Evolutionary conservation across 176 grass and related monocot species (phyloP).

Genomic region (Bromus sterilis): DNA sequence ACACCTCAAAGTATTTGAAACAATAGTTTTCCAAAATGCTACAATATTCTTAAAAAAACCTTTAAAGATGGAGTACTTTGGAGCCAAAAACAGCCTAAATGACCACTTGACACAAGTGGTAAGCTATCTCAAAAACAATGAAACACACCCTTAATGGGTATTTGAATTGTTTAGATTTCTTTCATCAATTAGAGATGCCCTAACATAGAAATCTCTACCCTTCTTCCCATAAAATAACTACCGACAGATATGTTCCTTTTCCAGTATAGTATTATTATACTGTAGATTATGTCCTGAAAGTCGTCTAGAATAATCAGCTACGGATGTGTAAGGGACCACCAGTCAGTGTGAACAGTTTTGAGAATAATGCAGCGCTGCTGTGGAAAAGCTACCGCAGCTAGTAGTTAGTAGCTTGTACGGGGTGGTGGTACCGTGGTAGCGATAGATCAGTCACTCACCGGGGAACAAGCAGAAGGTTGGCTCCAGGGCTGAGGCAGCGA

Average conservation of each 20-base stretch:
- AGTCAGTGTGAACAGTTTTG: neutral
- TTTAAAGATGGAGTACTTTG: no score
- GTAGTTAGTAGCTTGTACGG: no score
- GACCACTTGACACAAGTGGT: no score
- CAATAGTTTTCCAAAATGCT: no score
- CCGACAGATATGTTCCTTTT: neutral
- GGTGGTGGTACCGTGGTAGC: neutral
- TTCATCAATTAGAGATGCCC: neutral
- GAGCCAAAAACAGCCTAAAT: no score
- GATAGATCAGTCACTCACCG: conserved; percentile 23
- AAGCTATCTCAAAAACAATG: no score
- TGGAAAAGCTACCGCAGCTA: neutral
- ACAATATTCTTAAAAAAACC: no score
- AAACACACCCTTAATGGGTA: no score
- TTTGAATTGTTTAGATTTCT: no score
- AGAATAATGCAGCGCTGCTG: neutral
- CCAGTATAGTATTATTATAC: no score
- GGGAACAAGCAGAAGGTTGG: conserved; percentile 30
- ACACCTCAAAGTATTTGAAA: no score
- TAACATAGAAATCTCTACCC: neutral
- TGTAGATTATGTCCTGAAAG: neutral
- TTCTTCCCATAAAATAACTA: neutral
- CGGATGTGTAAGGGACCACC: neutral
- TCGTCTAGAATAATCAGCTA: neutral
- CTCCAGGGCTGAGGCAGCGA: conserved; percentile 14